Conservation (phyloP, 2,329 filamentous ascomycete species). For the Fonsecaea pedrosoi region DNA sequence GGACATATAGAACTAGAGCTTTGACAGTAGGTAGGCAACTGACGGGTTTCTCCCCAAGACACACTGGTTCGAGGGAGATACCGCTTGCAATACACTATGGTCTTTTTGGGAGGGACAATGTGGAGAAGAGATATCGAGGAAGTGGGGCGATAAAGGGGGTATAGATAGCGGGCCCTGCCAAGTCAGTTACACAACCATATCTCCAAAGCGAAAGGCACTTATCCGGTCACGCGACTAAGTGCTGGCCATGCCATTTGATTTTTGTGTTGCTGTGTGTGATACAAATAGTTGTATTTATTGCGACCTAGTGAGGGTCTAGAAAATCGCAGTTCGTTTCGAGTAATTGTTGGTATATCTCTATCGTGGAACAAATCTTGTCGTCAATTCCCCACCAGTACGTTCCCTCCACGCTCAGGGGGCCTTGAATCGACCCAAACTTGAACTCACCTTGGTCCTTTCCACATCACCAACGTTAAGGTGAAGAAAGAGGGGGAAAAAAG, state of each 20-base stretch:
- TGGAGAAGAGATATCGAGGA: background rate
- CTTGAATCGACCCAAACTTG: background rate
- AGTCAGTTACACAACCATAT: background rate
- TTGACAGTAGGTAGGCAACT: background rate
- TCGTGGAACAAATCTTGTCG: background rate
- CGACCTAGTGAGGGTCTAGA: background rate
- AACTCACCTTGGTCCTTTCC: background rate
- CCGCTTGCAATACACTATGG: background rate
- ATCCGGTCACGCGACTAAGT: background rate
- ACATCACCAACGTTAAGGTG: background rate
- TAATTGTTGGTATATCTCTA: background rate
- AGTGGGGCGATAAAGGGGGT: background rate
- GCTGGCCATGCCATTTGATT: background rate
- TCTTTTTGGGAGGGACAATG: background rate
- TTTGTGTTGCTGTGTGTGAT: background rate
- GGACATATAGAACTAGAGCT: constrained; percentile 19
- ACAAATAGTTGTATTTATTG: background rate
- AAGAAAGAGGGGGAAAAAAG: background rate
- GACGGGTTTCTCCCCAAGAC: background rate
- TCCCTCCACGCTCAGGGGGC: background rate
- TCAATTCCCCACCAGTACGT: background rate
- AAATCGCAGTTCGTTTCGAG: background rate
- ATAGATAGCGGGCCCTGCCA: background rate
- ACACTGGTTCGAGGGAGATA: background rate
- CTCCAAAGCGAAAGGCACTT: background rate